These are phyloP conservation scores for Lupinus albus DNA, from an alignment of 306 rosid genomes.

Conservation along the genomic window DNA sequence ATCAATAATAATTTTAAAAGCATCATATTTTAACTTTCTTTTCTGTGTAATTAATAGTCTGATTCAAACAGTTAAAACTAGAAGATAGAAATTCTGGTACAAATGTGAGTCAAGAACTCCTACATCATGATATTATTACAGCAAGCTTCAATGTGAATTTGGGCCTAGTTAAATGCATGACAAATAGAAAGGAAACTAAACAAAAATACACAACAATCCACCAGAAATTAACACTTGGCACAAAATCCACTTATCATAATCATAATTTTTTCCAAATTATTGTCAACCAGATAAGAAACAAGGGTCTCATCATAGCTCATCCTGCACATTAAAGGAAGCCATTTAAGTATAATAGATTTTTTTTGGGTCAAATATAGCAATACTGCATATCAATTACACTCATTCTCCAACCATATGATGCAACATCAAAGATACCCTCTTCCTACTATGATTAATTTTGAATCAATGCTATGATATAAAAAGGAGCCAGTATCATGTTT, in stretches of 20 bases:
- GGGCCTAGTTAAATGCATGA: not conserved
- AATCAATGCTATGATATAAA: conserved; percentile 15
- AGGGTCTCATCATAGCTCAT: conserved; percentile 61
- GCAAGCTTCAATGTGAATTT: not conserved
- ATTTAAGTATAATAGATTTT: conserved; percentile 9
- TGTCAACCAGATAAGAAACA: conserved; percentile 23
- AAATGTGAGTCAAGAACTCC: not conserved
- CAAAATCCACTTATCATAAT: not conserved
- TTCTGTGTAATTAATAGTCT: not conserved
- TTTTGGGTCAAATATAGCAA: too few relatives aligned
- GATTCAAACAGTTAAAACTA: too few relatives aligned
- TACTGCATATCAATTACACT: conserved; percentile 2
- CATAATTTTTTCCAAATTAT: conserved; percentile 4
- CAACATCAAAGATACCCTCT: not conserved
- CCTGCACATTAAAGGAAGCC: conserved; percentile 59
- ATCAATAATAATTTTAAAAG: not conserved
- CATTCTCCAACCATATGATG: not conserved
- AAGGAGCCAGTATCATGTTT: not conserved
- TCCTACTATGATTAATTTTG: not conserved
- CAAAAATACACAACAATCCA: not conserved
- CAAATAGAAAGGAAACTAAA: not conserved
- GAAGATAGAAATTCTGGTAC: not conserved
- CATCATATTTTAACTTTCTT: too few relatives aligned
- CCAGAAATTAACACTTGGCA: conserved; percentile 13
- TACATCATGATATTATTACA: not conserved